phyloP scores from a whole-genome alignment of 2,329 filamentous ascomycete species.

The Phaeophleospora eucalypticola region DNA sequence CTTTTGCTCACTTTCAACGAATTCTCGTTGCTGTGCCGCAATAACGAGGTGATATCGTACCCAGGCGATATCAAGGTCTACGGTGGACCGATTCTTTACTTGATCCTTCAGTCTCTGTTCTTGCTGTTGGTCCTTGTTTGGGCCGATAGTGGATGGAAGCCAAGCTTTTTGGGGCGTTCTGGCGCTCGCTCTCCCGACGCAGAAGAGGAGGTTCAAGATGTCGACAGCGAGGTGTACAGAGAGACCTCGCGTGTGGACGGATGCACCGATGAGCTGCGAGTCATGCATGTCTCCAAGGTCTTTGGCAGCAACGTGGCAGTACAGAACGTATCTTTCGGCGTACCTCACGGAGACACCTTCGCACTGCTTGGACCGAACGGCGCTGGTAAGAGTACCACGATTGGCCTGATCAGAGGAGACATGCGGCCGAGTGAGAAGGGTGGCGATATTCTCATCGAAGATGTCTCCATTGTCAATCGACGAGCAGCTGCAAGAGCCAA shows the following conservation, averaged over 20 bases:
- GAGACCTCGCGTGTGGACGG: conserved; percentile 62
- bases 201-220: conserved; percentile 44
- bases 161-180: conserved; percentile 53
- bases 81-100: conserved; percentile 79
- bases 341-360: conserved; percentile 77
- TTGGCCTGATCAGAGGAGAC: conserved; percentile 85
- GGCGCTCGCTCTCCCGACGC: conserved; percentile 40
- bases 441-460: conserved; percentile 79
- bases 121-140: conserved; percentile 72
- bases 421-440: conserved; percentile 64
- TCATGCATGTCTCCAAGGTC: conserved; percentile 73
- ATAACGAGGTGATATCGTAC: conserved; percentile 60
- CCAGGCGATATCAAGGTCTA: conserved; percentile 70
- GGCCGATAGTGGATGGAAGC: conserved; percentile 67
- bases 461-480: conserved; percentile 67
- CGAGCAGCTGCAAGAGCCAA: conserved; percentile 69
- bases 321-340: conserved; percentile 77
- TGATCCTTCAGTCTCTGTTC: conserved; percentile 67
- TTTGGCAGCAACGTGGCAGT: conserved; percentile 76
- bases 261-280: conserved; percentile 66
- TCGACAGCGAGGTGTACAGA: conserved; percentile 56
- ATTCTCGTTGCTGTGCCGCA: conserved; percentile 71
- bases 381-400: conserved; percentile 86
- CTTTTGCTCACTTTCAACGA: conserved; percentile 76
- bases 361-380: conserved; percentile 87